phyloP scores from a whole-genome alignment of 2,329 filamentous ascomycete genomes.

The Zymoseptoria pseudotritici region DNA sequence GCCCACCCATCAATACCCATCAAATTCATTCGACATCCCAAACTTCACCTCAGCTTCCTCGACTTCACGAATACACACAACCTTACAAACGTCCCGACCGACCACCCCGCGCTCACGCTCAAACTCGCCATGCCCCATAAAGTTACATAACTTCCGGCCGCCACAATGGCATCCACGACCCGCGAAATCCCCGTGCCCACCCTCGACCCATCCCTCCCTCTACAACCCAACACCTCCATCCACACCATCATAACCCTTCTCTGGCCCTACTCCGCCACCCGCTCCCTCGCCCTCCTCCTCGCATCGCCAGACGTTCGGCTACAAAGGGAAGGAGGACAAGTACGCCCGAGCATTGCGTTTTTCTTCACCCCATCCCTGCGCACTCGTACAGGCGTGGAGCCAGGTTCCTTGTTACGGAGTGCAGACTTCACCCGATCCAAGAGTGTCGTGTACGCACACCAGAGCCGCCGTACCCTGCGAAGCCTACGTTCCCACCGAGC shows the following conservation, averaged over 20 bases:
- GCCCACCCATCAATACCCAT: neutral
- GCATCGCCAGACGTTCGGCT: slow-evolving; percentile 79
- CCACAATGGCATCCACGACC: neutral
- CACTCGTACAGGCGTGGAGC: too few relatives aligned
- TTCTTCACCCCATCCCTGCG: too few relatives aligned
- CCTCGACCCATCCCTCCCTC: slow-evolving; percentile 20
- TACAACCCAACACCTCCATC: slow-evolving; percentile 35
- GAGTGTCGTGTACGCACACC: too few relatives aligned
- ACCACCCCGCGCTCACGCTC: neutral
- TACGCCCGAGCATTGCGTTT: slow-evolving; percentile 44
- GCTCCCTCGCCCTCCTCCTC: slow-evolving; percentile 68
- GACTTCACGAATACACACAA: neutral
- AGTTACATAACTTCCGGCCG: neutral
- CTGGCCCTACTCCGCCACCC: slow-evolving; percentile 81
- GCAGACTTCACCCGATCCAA: too few relatives aligned
- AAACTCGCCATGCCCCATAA: slow-evolving; percentile 51
- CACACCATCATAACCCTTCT: slow-evolving; percentile 72
- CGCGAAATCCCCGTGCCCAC: slow-evolving; percentile 20
- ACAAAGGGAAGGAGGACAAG: slow-evolving; percentile 68
- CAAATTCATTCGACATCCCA: neutral
- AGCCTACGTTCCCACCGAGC: too few relatives aligned
- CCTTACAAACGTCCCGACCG: neutral
- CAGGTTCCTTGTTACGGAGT: too few relatives aligned
- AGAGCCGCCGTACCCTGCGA: too few relatives aligned
- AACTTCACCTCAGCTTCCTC: neutral